These are phyloP conservation scores for Penicillium brevicompactum DNA, from an alignment of 2,329 filamentous ascomycete genomes.

Conservation along the genomic window DNA sequence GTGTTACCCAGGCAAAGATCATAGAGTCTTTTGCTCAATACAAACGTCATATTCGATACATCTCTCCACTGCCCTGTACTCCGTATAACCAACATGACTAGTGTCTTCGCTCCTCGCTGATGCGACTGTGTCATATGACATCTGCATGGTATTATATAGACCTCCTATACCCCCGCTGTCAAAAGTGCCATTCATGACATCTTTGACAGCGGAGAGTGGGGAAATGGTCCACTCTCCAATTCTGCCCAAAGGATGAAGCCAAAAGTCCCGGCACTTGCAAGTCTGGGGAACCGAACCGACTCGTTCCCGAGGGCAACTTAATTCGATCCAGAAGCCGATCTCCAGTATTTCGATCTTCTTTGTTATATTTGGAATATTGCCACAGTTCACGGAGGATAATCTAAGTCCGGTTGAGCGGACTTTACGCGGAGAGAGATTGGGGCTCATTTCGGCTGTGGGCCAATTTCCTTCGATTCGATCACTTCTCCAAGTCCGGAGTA, in stretches of 20 bases:
- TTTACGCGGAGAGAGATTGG: constrained; percentile 20
- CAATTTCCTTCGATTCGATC: constrained; percentile 13
- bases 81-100: too few species aligned
- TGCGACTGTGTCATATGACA: too few species aligned
- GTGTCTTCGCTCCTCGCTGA: too few species aligned
- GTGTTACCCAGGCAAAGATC: not conserved
- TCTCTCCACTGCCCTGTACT: not conserved
- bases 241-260: not conserved
- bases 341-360: not conserved
- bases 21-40: constrained; percentile 18
- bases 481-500: constrained; percentile 6
- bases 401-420: constrained; percentile 12
- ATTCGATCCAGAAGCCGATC: constrained; percentile 10
- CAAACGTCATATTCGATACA: constrained; percentile 7
- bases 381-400: constrained; percentile 16
- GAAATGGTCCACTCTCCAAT: not conserved
- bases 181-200: not conserved
- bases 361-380: not conserved
- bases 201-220: not conserved
- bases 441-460: constrained; percentile 15
- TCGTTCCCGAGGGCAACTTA: constrained; percentile 29
- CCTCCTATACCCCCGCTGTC: not conserved
- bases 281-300: constrained; percentile 19
- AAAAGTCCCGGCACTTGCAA: constrained; percentile 6
- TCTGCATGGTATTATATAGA: too few species aligned